Base-by-base conservation (phyloP, 257 asterid genomes). In the Haberlea rhodopensis region DNA sequence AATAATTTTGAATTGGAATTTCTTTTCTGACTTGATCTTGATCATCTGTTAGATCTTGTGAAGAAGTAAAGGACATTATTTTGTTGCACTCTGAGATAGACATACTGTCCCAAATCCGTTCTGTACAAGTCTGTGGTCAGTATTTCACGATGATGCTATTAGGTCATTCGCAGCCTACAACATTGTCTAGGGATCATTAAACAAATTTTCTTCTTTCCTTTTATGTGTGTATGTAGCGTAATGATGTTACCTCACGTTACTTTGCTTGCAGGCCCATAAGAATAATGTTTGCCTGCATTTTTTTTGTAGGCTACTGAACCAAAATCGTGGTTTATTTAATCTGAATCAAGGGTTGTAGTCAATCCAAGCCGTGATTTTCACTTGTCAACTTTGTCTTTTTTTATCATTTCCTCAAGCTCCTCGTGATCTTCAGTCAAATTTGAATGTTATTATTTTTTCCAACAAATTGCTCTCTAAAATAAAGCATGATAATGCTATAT, bases 351-450 rank as follows among this genome's bases (percentile, higher is more conserved):
- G 5, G 22, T 29, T 25, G 24, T 45, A 7, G 13, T 53, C 45
- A 18, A 15, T 60, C 51, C 51, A 15, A n/a, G 10, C 22, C n/a
- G n/a, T 49, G 11, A 34, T n/a, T 21, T 49, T 49, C 25, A 28
- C 31, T 8, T 10, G 46, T 11, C 9, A 10, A 43, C 34, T 8
- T 28, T 45, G 26, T 26, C 22, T n/a, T 5, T 27, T 9, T 16
- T 9, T 10, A 61, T 21, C 63, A n/a, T 60, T 60, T 51, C 31
- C 57, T n/a, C 34, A 6, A 49, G 3, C 54, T n/a, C 61, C n/a
- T n/a, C n/a, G n/a, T n/a, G 51, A 23, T 37, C 15, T 45, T 6
- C 21, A 27, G 31, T 46, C 28, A 56, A 27, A 43, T 43, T 2
- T 43, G 19, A 43, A 15, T 43, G 18, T 0, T 15, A 4, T 16